Base-by-base conservation (phyloP, 2,329 filamentous ascomycete species). In the Triangularia setosa region DNA sequence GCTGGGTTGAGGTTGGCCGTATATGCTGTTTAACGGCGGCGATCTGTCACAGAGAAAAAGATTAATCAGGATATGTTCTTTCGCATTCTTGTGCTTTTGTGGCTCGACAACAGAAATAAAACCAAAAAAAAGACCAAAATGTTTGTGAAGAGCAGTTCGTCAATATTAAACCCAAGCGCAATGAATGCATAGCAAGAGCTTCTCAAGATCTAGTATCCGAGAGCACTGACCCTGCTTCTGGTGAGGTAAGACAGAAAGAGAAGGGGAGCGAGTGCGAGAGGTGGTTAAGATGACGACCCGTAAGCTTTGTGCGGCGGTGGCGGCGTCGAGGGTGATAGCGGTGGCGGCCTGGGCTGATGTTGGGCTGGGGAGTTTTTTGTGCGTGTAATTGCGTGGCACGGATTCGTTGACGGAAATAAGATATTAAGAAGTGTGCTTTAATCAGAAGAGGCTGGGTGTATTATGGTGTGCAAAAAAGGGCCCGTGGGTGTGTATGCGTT, bases 311-410 rank as follows among this genome's bases (percentile, higher is more conserved):
- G 55, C 27, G 55, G 55, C 55, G 27, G 28, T 58, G 55, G 55
- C 25, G 55, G 27, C 55, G 55, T 25, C 5, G 55, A 12, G 24
- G 28, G 18, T 28, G 25, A 58, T 28, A 21, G 18, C 25, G 55
- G 55, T 35, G 55, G 25, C 18, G 28, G 55, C 40, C 40, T 9
- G 18, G 28, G 14, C 28, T 28, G 25, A 16, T 28, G 55, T 21
- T 25, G 28, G 55, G 18, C 21, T 40, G 28, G 55, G n/a, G 35
- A n/a, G 55, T 28, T 28, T 33, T 30, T 27, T 63, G 53, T 61
- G 66, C 44, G 61, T 18, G 30, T 63, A 25, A 48, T 30, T 18
- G 58, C 58, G 64, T 40, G 64, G 66, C 62, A 66, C 66, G 59
- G 52, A 18, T 33, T 57, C 53, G 40, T 48, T 14, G 40, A 24